Conservation (phyloP, 345 rosid species). For the Corymbia maculata region DNA sequence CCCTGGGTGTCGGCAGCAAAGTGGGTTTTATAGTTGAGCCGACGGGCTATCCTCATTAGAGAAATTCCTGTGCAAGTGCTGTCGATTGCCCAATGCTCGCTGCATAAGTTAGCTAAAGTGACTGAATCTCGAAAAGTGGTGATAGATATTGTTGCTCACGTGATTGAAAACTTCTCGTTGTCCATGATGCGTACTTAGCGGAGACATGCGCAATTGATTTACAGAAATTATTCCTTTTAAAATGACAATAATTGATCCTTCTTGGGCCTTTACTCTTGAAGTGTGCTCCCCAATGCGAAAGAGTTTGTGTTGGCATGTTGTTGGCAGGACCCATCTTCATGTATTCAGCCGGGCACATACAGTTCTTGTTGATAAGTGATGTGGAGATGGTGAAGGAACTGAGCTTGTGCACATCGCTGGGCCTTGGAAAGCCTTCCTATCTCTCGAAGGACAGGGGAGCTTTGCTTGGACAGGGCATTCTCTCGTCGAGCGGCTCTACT, state of each 20-base stretch:
- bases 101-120: background rate
- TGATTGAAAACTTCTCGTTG: background rate
- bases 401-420: constrained; percentile 13
- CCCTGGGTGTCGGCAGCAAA: background rate
- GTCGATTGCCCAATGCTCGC: background rate
- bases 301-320: background rate
- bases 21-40: background rate
- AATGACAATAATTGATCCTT: background rate
- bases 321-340: constrained; percentile 26
- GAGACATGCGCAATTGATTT: background rate
- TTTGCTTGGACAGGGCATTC: constrained; percentile 35
- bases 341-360: constrained; percentile 36
- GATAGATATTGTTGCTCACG: background rate
- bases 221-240: background rate
- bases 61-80: background rate
- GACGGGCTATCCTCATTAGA: background rate
- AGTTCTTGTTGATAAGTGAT: constrained; percentile 16
- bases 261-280: background rate
- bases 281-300: background rate
- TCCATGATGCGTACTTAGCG: background rate
- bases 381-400: constrained; percentile 31
- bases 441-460: constrained; percentile 27
- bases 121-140: background rate
- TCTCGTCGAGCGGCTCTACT: constrained; percentile 22
- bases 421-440: constrained; percentile 41